These are phyloP conservation scores for Bodo saltans DNA, from an alignment of 78 protist genomes.

Conservation along the genomic window DNA sequence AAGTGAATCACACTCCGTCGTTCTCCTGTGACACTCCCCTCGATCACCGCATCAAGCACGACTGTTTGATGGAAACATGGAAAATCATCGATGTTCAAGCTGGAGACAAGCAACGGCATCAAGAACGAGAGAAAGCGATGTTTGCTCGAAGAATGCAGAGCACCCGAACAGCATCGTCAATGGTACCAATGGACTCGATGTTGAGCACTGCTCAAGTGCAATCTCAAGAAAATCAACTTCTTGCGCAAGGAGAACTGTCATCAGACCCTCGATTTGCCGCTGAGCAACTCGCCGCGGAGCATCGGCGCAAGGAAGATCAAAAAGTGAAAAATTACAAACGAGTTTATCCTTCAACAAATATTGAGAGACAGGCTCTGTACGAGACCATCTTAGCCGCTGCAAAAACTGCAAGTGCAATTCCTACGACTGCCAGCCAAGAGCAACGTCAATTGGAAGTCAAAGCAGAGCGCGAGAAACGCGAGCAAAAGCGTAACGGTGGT, in stretches of 20 bases:
- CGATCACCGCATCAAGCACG: constrained; percentile 31
- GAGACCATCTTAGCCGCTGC: not conserved
- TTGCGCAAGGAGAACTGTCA: not conserved
- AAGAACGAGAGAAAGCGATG: not conserved
- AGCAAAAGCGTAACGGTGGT: not conserved
- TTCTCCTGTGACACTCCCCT: constrained; percentile 41
- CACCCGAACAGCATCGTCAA: too few relatives aligned
- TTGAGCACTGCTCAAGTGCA: not conserved
- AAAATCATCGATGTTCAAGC: constrained; percentile 11
- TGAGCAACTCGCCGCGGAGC: constrained; percentile 1
- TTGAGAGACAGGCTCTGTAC: not conserved
- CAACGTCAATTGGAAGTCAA: not conserved
- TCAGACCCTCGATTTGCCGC: too few relatives aligned
- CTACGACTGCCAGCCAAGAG: not conserved
- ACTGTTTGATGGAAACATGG: constrained; percentile 1
- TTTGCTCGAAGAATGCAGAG: constrained; percentile 2
- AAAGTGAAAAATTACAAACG: not conserved
- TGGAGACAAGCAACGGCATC: not conserved
- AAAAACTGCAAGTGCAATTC: not conserved
- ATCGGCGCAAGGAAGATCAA: not conserved
- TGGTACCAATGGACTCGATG: too few relatives aligned
- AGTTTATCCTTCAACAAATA: not conserved
- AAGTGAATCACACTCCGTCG: constrained; percentile 48
- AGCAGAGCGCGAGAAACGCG: not conserved
- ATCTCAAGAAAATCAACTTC: not conserved